phyloP scores from a whole-genome alignment of 1,284 basidiomycete species.

The Trichosporon ovoides region DNA sequence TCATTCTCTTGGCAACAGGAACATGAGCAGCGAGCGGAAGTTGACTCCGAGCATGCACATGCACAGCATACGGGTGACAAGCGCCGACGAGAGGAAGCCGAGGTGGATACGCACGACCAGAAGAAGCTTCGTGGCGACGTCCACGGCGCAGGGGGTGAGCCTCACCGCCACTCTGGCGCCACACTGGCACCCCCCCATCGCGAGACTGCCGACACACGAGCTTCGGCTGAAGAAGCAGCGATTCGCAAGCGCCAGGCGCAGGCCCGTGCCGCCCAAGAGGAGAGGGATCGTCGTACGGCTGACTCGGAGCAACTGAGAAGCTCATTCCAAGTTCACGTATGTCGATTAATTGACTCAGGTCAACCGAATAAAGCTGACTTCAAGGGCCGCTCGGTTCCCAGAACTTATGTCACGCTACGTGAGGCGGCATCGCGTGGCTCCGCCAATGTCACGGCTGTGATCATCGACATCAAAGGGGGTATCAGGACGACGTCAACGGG shows the following conservation, averaged over 20 bases:
- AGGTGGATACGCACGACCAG: not conserved
- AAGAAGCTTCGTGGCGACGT: not conserved
- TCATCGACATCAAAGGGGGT: not conserved
- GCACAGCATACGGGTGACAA: not conserved
- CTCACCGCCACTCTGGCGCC: not conserved
- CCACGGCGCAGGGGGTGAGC: too few relatives aligned
- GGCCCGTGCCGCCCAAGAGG: not conserved
- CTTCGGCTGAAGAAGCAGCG: not conserved
- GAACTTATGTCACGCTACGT: not conserved
- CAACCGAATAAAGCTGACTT: not conserved
- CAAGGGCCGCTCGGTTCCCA: not conserved
- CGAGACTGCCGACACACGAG: not conserved
- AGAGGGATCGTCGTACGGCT: not conserved
- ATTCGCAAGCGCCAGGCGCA: slow-evolving; percentile 3
- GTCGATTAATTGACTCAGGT: not conserved
- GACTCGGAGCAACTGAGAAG: not conserved
- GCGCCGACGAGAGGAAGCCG: not conserved
- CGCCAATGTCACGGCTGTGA: not conserved
- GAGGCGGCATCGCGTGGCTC: not conserved
- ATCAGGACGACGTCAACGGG: not conserved
- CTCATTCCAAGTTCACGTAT: not conserved
- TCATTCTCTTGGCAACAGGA: not conserved
- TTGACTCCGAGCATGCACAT: not conserved
- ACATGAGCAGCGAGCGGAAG: not conserved
- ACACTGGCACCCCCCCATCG: not conserved